These are phyloP conservation scores for Fagopyrum tataricum DNA, from an alignment of 148 eudicot species.

Conservation along the genomic window DNA sequence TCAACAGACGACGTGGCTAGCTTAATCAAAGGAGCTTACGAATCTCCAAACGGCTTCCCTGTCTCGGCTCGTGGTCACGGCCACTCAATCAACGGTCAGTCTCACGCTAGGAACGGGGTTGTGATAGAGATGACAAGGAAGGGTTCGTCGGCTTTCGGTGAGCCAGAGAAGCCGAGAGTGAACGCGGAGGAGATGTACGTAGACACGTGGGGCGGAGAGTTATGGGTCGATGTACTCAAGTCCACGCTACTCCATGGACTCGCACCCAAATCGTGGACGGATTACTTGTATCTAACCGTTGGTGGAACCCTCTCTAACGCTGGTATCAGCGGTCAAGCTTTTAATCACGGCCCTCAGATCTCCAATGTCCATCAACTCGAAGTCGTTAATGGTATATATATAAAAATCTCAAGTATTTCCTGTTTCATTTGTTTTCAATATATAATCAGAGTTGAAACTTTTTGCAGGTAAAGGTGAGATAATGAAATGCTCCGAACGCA, in stretches of 20 bases:
- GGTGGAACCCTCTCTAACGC: conserved; percentile 96
- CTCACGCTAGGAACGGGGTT: conserved; percentile 48
- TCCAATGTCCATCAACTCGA: conserved; percentile 68
- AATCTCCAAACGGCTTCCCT: conserved; percentile 32
- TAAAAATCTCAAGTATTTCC: not conserved
- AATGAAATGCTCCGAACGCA: conserved; percentile 52
- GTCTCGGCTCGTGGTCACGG: conserved; percentile 91
- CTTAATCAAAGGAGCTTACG: conserved; percentile 35
- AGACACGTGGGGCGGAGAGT: conserved; percentile 92
- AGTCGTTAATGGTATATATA: conserved; percentile 63
- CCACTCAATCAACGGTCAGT: conserved; percentile 86
- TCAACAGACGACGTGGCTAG: conserved; percentile 49
- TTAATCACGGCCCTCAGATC: conserved; percentile 89
- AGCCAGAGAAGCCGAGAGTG: not conserved
- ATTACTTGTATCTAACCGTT: conserved; percentile 84
- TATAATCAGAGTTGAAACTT: not conserved
- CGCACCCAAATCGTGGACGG: conserved; percentile 91
- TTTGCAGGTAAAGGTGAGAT: conserved; percentile 73
- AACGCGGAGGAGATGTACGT: conserved; percentile 35
- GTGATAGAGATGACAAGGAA: conserved; percentile 53
- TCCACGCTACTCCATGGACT: conserved; percentile 68
- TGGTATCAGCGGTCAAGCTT: conserved; percentile 96
- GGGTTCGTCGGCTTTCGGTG: not conserved
- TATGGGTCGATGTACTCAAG: conserved; percentile 87
- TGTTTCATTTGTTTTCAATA: no score